Base-by-base conservation (phyloP, 1,284 basidiomycete genomes). In the Pseudozyma thailandica region DNA sequence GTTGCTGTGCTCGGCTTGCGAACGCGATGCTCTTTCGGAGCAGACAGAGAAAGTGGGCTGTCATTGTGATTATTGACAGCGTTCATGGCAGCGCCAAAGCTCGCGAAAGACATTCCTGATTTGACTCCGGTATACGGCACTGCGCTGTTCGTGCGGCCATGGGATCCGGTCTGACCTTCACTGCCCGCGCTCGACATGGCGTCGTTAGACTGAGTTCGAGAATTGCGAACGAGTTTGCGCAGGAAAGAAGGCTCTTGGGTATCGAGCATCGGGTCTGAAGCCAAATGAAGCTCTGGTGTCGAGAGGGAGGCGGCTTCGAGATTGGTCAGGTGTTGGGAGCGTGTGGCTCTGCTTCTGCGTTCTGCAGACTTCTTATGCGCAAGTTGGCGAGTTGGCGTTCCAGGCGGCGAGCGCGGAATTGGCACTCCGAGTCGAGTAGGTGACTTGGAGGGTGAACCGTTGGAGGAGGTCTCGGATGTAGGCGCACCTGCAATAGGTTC, bases 231-330 rank as follows among this genome's bases (percentile, higher is more conserved):
- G 16, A 72, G 58, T 43, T 54, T 65, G 38, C 62, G 68, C 48
- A 72, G 42, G 45, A 72, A 72, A 2, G 62, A 61, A 1, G 68
- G 68, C 38, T 72, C 71, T 15, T 76, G 62, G 13, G 63, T 61
- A 18, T 70, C 69, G 41, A 74, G 51, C 56, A 78, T 54, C 1
- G 76, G 68, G 26, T 76, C 74, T 2, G 76, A 78, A 18, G 76
- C 66, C 31, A 78, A 59, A 31, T 78, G 76, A 7, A 78, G 69
- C 54, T 78, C 76, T 1, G 76, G 76, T 0, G 72, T 78, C 26
- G 71, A 74, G 6, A 76, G 65, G 5, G 74, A 72, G 2, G 76
- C 76, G 20, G 64, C 48, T 43, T 70, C 65, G 12, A 73, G 71
- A 25, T 75, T 75, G 44, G 62, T 65, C 27, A 72, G 62, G 16